These are phyloP conservation scores for Pythium scleroteichum DNA, from an alignment of 352 stramenopile genomes.

Conservation along the genomic window DNA sequence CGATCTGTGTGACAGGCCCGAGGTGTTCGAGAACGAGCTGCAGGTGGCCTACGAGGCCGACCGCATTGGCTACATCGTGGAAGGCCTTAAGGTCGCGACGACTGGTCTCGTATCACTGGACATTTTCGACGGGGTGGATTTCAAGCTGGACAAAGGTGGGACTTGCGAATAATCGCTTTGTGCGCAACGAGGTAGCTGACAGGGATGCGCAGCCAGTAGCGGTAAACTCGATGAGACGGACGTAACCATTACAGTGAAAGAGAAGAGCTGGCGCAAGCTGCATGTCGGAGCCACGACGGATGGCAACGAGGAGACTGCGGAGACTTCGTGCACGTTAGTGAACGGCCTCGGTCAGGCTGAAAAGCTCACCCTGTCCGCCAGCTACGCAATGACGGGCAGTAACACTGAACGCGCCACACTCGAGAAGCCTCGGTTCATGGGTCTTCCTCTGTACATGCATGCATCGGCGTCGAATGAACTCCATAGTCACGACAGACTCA, in stretches of 20 bases:
- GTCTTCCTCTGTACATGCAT: conserved; percentile 77
- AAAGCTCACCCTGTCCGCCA: conserved; percentile 78
- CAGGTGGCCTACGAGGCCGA: conserved; percentile 71
- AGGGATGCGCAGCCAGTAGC: conserved; percentile 47
- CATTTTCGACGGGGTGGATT: conserved; percentile 84
- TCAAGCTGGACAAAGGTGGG: conserved; percentile 75
- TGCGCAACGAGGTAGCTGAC: background rate
- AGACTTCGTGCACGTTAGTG: conserved; percentile 82
- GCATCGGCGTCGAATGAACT: conserved; percentile 79
- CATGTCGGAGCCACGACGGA: conserved; percentile 85
- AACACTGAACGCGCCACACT: conserved; percentile 84
- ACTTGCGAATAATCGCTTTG: background rate
- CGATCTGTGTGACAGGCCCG: conserved; percentile 37
- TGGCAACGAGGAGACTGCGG: conserved; percentile 81
- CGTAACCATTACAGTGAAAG: conserved; percentile 86
- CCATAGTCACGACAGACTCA: conserved; percentile 86
- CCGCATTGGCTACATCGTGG: conserved; percentile 65
- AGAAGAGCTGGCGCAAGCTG: conserved; percentile 85
- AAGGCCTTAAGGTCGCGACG: conserved; percentile 57
- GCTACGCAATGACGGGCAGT: conserved; percentile 83
- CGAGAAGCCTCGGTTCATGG: conserved; percentile 86
- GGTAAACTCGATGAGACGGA: conserved; percentile 76
- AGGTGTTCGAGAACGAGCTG: conserved; percentile 87
- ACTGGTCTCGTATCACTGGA: conserved; percentile 73
- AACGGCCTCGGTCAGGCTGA: conserved; percentile 86